phyloP scores from a whole-genome alignment of 2,329 filamentous ascomycete species.

The Calonectria henricotiae region DNA sequence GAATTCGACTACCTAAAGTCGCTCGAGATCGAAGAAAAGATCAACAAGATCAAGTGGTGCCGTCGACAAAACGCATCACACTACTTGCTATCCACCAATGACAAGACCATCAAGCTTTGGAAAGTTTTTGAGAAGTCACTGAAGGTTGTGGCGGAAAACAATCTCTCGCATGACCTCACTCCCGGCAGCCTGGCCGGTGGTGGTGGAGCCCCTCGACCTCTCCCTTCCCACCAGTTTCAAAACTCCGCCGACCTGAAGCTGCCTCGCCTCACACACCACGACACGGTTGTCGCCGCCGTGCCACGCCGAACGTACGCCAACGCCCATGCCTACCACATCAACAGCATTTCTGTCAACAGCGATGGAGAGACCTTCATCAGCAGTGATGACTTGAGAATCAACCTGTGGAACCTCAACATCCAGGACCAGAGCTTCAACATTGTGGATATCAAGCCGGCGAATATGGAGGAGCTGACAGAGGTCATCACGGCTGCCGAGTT shows the following conservation, averaged over 20 bases:
- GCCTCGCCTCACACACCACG: slow-evolving; percentile 96
- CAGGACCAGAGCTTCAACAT: slow-evolving; percentile 99
- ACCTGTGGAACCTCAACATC: slow-evolving; percentile 99
- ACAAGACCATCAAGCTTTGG: slow-evolving; percentile 99
- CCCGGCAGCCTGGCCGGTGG: slow-evolving; percentile 81
- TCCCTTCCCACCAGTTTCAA: slow-evolving; percentile 81
- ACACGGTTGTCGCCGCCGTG: slow-evolving; percentile 97
- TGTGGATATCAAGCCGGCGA: slow-evolving; percentile 99
- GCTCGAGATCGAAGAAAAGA: slow-evolving; percentile 99
- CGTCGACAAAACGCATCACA: slow-evolving; percentile 98
- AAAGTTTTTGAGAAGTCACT: slow-evolving; percentile 99
- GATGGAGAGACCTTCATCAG: slow-evolving; percentile 99
- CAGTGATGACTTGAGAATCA: slow-evolving; percentile 97
- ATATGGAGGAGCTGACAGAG: slow-evolving; percentile 99
- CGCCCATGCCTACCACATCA: slow-evolving; percentile 99
- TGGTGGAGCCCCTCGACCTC: slow-evolving; percentile 82
- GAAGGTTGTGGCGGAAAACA: slow-evolving; percentile 99
- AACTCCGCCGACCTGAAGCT: slow-evolving; percentile 89
- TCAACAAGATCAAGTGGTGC: slow-evolving; percentile 99
- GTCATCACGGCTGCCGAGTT: slow-evolving; percentile 99
- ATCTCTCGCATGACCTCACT: slow-evolving; percentile 94
- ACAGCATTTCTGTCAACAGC: slow-evolving; percentile 99
- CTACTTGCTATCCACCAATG: slow-evolving; percentile 97
- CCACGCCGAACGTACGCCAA: slow-evolving; percentile 98
- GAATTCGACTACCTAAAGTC: slow-evolving; percentile 99